Evolutionary conservation across 179 eudicot species (phyloP).

Genomic region (Heliamphora pulchella): DNA sequence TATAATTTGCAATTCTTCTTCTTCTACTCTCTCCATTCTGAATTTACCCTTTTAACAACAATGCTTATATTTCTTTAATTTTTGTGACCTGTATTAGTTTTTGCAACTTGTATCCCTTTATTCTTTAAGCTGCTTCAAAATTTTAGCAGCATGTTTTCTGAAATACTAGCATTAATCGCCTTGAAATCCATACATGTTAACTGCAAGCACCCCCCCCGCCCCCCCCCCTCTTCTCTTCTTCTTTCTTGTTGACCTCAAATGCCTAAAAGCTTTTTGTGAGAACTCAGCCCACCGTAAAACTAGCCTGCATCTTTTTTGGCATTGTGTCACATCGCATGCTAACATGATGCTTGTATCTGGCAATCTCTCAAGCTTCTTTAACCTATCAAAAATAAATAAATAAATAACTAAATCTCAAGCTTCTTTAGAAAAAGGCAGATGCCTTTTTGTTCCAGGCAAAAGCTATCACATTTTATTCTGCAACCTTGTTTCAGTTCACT

Average conservation of each 20-base stretch:
- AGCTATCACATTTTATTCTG: not conserved
- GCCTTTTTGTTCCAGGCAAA: not conserved
- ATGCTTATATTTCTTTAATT: too few species aligned
- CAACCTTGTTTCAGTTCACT: not conserved
- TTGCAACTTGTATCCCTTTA: too few species aligned
- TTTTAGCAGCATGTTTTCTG: too few species aligned
- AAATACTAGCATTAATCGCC: too few species aligned
- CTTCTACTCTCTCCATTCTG: too few species aligned
- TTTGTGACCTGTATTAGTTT: too few species aligned
- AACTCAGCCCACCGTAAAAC: not conserved
- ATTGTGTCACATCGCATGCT: not conserved
- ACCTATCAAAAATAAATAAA: too few species aligned
- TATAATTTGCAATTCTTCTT: too few species aligned
- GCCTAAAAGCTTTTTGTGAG: not conserved
- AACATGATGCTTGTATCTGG: constrained; percentile 1
- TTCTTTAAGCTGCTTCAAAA: too few species aligned
- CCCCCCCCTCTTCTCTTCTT: not conserved
- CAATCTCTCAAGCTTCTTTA: constrained; percentile 2
- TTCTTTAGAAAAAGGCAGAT: not conserved
- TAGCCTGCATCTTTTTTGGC: not conserved
- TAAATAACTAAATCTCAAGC: not conserved
- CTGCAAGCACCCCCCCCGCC: too few species aligned
- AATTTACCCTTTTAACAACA: too few species aligned
- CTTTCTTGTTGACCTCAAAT: not conserved
- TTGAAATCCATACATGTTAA: too few species aligned